Evolutionary conservation across 257 asterid genomes (phyloP).

Genomic region (Solanum clarkiae): DNA sequence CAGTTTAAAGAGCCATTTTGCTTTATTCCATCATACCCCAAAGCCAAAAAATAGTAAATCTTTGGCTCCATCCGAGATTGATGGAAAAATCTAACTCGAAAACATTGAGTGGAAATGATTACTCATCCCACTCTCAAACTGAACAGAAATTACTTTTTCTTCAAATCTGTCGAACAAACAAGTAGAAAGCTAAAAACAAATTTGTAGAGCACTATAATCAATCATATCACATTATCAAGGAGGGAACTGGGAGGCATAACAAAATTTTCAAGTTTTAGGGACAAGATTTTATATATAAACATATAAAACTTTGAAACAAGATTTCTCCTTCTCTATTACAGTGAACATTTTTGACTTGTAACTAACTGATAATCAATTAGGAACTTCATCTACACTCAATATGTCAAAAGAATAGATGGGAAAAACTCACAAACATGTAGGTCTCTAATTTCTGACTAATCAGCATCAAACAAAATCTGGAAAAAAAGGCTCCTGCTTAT

Average conservation of each 20-base stretch:
- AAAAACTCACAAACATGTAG: background rate
- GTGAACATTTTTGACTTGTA: background rate
- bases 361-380: background rate
- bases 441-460: background rate
- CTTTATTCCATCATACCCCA: too few relatives aligned
- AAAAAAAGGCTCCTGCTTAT: background rate
- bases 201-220: background rate
- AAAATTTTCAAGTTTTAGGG: background rate
- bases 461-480: background rate
- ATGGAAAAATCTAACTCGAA: background rate
- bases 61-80: too few relatives aligned
- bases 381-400: background rate
- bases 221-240: background rate
- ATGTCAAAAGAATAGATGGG: background rate
- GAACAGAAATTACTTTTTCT: too few relatives aligned
- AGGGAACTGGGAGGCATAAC: background rate
- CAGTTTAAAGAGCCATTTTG: too few relatives aligned
- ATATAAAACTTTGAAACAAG: background rate
- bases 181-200: background rate
- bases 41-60: too few relatives aligned
- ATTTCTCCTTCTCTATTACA: background rate
- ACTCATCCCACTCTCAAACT: background rate
- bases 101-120: background rate
- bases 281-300: background rate
- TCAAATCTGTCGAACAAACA: too few relatives aligned